Evolutionary conservation across 805 yeast species (phyloP).

Genomic region (Komagataella kurtzmanii): DNA sequence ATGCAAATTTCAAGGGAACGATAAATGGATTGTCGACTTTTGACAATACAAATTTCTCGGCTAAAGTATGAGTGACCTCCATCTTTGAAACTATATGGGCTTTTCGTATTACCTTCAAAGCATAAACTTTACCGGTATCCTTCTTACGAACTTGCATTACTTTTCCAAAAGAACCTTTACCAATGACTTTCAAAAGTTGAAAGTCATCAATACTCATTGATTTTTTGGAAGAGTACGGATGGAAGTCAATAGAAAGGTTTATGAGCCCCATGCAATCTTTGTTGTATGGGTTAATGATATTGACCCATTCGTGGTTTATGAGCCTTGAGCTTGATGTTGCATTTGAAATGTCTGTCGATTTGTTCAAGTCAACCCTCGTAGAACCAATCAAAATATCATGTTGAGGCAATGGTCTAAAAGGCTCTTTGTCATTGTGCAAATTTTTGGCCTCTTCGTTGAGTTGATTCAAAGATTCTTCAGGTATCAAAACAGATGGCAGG

Average conservation of each 20-base stretch:
- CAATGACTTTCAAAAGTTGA: constrained; percentile 86
- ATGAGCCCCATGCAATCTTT: constrained; percentile 21
- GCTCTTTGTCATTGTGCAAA: not conserved
- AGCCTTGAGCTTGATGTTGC: constrained; percentile 37
- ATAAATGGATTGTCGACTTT: constrained; percentile 90
- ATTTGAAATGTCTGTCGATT: constrained; percentile 3
- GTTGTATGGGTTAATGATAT: constrained; percentile 14
- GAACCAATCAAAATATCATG: constrained; percentile 72
- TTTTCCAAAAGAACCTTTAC: constrained; percentile 96
- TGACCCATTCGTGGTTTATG: constrained; percentile 50
- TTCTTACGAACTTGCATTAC: constrained; percentile 97
- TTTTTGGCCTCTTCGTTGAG: constrained; percentile 13
- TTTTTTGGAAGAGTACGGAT: constrained; percentile 21
- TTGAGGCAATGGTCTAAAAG: constrained; percentile 16
- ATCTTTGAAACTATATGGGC: constrained; percentile 88
- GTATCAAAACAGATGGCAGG: constrained; percentile 52
- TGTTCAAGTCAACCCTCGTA: constrained; percentile 39
- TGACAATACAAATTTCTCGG: constrained; percentile 91
- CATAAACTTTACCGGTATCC: constrained; percentile 90
- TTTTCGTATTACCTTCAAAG: constrained; percentile 85
- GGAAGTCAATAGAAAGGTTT: constrained; percentile 50
- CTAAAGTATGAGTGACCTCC: constrained; percentile 93
- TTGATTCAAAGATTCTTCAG: constrained; percentile 11
- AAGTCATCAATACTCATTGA: constrained; percentile 82
- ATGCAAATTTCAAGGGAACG: constrained; percentile 90